phyloP scores from a whole-genome alignment of 257 asterid species.

The Eucommia ulmoides region DNA sequence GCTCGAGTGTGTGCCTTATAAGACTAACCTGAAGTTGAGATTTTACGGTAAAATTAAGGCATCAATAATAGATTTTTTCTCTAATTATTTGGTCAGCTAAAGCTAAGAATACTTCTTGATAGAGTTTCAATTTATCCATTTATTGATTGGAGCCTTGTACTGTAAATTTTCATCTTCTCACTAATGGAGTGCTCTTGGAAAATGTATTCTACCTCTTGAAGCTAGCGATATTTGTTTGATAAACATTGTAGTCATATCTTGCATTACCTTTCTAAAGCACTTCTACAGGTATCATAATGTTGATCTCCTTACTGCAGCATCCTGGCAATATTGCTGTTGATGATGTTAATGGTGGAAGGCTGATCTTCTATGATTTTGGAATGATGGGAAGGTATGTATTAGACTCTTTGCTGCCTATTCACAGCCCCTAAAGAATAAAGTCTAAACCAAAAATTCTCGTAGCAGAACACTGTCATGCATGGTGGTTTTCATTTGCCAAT shows the following conservation, averaged over 20 bases:
- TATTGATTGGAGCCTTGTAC: no score
- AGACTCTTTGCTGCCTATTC: background rate
- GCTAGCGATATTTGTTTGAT: background rate
- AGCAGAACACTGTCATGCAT: background rate
- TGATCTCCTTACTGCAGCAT: slow-evolving; percentile 37
- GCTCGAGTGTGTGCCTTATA: background rate
- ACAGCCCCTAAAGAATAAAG: background rate
- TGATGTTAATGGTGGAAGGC: slow-evolving; percentile 76
- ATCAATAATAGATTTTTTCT: no score
- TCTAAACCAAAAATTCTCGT: background rate
- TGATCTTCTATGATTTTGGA: slow-evolving; percentile 90
- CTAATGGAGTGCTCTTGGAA: no score
- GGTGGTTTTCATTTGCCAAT: slow-evolving; percentile 6
- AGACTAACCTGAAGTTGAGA: background rate
- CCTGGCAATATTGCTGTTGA: slow-evolving; percentile 90
- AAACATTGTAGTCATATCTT: background rate
- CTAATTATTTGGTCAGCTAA: background rate
- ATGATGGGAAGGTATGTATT: slow-evolving; percentile 77
- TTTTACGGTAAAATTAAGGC: no score
- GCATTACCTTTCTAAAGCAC: background rate
- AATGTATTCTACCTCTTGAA: no score
- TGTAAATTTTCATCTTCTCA: no score
- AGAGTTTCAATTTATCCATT: no score
- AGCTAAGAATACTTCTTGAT: background rate
- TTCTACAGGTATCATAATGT: background rate